Percentiles rank a stretch among this genome's conserved stretches.
Conservation (phyloP, 192 early-diverging fungal species). For the Linderina pennispora region DNA sequence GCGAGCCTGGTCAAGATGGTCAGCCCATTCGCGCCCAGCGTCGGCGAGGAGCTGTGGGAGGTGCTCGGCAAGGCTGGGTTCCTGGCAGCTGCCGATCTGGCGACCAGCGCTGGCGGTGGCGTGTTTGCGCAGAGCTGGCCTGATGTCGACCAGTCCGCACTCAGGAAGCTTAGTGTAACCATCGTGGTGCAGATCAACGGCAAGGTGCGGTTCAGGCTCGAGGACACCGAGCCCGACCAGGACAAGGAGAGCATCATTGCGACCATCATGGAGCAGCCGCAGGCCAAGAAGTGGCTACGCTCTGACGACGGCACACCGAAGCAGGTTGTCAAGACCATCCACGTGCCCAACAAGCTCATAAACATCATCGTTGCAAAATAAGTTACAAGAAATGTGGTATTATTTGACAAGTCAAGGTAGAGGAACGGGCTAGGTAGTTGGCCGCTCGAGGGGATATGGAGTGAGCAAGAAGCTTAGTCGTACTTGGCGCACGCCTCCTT, state of each 20-base stretch:
- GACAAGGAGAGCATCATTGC: conserved; percentile 37
- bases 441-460: no score
- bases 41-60: conserved; percentile 73
- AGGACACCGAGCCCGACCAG: conserved; percentile 16
- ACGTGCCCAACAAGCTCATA: conserved; percentile 60
- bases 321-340: conserved; percentile 52
- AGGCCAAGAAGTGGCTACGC: conserved; percentile 58
- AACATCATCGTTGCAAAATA: conserved; percentile 57
- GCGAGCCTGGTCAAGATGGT: conserved; percentile 62
- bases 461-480: conserved; percentile 3
- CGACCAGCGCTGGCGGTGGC: conserved; percentile 2
- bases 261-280: conserved; percentile 35
- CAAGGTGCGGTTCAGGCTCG: conserved; percentile 62
- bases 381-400: neutral
- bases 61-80: conserved; percentile 12
- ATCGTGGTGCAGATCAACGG: conserved; percentile 63
- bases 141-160: conserved; percentile 41
- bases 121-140: conserved; percentile 60
- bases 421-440: neutral
- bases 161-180: conserved; percentile 48
- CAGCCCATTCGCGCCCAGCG: conserved; percentile 63
- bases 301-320: conserved; percentile 30
- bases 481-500: conserved; percentile 52
- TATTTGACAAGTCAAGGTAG: neutral
- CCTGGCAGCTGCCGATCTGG: conserved; percentile 2